A percentile compares a stretch with the other conserved stretches of the same genome.
Conservation (phyloP, 192 early-diverging fungal genomes). For the Podila minutissima region DNA sequence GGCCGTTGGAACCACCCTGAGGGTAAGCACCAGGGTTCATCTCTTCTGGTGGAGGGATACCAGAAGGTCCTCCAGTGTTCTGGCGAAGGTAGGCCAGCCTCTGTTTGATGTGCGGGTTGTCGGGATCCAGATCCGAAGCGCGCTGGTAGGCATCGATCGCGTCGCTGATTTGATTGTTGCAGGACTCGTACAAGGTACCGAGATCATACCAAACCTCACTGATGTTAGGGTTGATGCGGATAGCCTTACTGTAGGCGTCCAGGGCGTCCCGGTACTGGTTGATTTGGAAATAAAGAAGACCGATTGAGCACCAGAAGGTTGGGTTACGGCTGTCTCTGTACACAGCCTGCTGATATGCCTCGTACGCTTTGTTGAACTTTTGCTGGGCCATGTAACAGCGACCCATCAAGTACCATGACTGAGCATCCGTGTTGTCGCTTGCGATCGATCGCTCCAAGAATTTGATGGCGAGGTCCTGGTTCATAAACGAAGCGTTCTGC, state of each 20-base stretch:
- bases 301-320: conserved; percentile 99
- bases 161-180: conserved; percentile 97
- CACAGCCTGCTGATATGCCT: conserved; percentile 98
- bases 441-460: conserved; percentile 88
- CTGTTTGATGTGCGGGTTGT: conserved; percentile 89
- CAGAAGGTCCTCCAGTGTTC: conserved; percentile 24
- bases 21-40: conserved; percentile 41
- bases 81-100: conserved; percentile 61
- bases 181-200: conserved; percentile 96
- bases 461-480: conserved; percentile 85
- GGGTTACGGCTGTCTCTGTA: conserved; percentile 93
- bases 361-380: conserved; percentile 95
- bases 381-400: conserved; percentile 97
- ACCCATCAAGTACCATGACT: conserved; percentile 95
- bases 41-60: conserved; percentile 37
- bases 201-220: conserved; percentile 99
- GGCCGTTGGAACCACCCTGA: conserved; percentile 16
- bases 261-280: conserved; percentile 95
- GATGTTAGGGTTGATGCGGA: conserved; percentile 92
- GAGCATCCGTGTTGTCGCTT: conserved; percentile 86
- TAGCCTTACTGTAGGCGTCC: conserved; percentile 96
- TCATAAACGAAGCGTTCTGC: conserved; percentile 81
- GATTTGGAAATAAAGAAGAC: conserved; percentile 97
- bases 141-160: conserved; percentile 97
- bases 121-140: conserved; percentile 91